Conservation (phyloP, 2,329 filamentous ascomycete species). For the Exophiala sideris region DNA sequence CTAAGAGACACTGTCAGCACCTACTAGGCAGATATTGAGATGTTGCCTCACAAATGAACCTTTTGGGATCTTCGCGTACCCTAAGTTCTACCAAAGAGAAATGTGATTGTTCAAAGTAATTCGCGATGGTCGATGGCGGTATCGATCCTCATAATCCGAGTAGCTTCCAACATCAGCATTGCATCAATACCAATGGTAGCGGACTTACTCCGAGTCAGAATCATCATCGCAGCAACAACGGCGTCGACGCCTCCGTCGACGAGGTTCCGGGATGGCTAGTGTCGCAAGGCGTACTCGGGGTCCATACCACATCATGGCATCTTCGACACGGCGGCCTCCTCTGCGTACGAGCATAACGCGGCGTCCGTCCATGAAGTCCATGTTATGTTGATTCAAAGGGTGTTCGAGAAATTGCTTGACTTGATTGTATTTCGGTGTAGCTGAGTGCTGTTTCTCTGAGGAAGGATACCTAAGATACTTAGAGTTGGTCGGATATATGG, state of each 20-base stretch:
- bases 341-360: neutral
- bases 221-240: neutral
- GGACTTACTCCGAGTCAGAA: constrained; percentile 1
- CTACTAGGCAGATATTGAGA: too few species aligned
- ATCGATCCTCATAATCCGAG: neutral
- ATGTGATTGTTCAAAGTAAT: neutral
- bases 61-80: neutral
- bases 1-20: too few species aligned
- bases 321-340: neutral
- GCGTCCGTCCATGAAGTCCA: neutral
- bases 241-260: neutral
- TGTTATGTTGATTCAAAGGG: neutral
- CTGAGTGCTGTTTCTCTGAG: too few species aligned
- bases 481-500: too few species aligned
- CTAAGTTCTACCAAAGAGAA: neutral
- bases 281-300: neutral
- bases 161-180: neutral
- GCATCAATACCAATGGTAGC: neutral
- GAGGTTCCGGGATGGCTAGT: neutral
- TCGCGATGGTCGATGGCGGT: neutral
- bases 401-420: too few species aligned
- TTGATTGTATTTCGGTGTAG: too few species aligned
- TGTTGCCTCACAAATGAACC: too few species aligned
- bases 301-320: neutral
- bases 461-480: too few species aligned